These are phyloP conservation scores for Solanum chmielewskii DNA, from an alignment of 257 asterid genomes.

Conservation along the genomic window DNA sequence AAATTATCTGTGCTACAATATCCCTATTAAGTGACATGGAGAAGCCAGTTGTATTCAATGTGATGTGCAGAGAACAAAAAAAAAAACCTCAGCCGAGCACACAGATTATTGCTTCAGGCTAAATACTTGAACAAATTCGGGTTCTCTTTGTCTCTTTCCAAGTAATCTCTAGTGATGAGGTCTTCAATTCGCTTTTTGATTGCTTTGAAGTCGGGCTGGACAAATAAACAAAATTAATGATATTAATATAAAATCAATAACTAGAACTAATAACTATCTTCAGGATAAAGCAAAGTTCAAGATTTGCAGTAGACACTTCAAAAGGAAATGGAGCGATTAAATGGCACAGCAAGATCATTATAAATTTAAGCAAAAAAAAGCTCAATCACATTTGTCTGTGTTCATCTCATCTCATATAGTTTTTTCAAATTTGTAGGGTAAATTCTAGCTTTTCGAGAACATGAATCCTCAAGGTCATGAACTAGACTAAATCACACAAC, in stretches of 20 bases:
- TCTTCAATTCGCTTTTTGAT: constrained; percentile 50
- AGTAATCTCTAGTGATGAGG: constrained; percentile 31
- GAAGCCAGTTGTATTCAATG: not conserved
- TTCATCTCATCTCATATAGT: not conserved
- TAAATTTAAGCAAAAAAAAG: not conserved
- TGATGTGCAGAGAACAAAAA: not conserved
- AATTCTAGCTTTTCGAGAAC: not conserved
- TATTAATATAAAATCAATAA: not conserved
- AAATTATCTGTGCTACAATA: not conserved
- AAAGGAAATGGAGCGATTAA: not conserved
- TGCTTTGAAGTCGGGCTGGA: constrained; percentile 42
- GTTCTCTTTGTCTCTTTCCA: constrained; percentile 38
- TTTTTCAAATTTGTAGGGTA: not conserved
- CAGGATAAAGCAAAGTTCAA: not conserved
- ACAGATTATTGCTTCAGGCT: constrained; percentile 12
- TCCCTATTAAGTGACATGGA: not conserved
- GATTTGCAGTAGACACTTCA: not conserved
- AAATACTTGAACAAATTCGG: constrained; percentile 32
- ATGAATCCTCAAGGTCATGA: not conserved
- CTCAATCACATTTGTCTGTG: not conserved
- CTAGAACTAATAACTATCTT: not conserved
- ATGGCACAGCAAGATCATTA: not conserved
- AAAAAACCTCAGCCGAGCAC: not conserved
- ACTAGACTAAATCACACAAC: not conserved
- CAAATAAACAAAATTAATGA: not conserved